Base-by-base conservation (phyloP, 805 yeast genomes). In the Wickerhamomyces canadensis region DNA sequence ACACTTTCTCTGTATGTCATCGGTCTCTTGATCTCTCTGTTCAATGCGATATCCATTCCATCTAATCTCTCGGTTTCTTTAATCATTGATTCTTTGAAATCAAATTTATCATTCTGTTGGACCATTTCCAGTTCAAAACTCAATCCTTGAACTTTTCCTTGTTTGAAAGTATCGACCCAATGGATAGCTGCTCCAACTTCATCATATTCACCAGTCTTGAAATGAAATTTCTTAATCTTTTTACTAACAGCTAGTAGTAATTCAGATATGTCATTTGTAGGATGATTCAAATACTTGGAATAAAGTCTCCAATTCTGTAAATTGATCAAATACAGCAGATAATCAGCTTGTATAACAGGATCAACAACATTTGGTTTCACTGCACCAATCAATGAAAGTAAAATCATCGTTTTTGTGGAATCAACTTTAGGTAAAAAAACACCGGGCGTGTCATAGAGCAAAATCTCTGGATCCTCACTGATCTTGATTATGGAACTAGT, bases 391-490 rank as follows among this genome's bases (percentile, higher is more conserved):
- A 88, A 60, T 1, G 84, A 69, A 27, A 89, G 65, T 3, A 80
- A 72, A 18, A 91, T 63, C 93, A 89, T 85, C 2, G 87, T 76
- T 43, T 78, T 76, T 4, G 72, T 57, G 42, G 73, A 71, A 33
- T 72, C 70, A 9, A 79, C 84, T 16, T 77, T 75, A 0, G 98
- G 98, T 11, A 87, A 60, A 40, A 86, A 76, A 4, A 93, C 89
- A 1, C 98, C 98, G 0, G 98, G 98, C 0, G 97, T 84, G 55
- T 93, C 98, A 48, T 84, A 77, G 7, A 89, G 65, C 41, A 77
- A 70, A 3, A 91, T 71, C 24, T 76, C 78, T 0, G 93, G 89
- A 21, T 68, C 68, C 10, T 64, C 59, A 30, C 70, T 62, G 12
- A 93, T 67, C 37, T 80, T 64, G 26, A 93, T 84, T 37, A 81